Conservation (phyloP, 192 early-diverging fungal species). For the Rhizoclosmatium sp. region DNA sequence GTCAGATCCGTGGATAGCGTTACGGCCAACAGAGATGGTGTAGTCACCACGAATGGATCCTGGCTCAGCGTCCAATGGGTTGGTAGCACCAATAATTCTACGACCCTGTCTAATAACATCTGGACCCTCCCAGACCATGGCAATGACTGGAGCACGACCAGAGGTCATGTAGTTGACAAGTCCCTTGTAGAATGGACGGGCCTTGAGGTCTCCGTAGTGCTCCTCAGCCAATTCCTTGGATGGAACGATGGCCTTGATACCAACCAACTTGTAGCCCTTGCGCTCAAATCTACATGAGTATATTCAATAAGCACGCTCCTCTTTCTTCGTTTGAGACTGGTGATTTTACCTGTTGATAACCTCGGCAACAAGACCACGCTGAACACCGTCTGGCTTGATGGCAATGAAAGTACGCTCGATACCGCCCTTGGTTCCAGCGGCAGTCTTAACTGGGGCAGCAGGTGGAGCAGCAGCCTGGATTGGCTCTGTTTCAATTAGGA, state of each 20-base stretch:
- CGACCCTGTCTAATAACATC: constrained; percentile 90
- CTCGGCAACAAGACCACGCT: constrained; percentile 87
- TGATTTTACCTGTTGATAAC: constrained; percentile 68
- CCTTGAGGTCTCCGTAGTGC: constrained; percentile 57
- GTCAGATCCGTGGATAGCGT: constrained; percentile 90
- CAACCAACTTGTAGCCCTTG: constrained; percentile 88
- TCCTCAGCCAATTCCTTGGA: constrained; percentile 37
- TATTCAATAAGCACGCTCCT: not conserved
- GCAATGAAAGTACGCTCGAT: constrained; percentile 80
- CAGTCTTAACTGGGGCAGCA: constrained; percentile 31
- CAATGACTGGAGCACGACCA: constrained; percentile 79
- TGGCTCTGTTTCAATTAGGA: not conserved
- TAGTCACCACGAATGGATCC: constrained; percentile 92
- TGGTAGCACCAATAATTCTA: constrained; percentile 89
- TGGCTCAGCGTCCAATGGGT: constrained; percentile 84
- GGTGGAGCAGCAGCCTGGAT: constrained; percentile 7
- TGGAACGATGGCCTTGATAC: constrained; percentile 77
- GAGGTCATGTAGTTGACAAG: constrained; percentile 93
- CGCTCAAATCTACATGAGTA: constrained; percentile 37
- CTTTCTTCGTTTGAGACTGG: constrained; percentile 68
- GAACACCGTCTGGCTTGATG: constrained; percentile 84
- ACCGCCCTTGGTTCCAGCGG: constrained; percentile 65
- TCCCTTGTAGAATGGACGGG: constrained; percentile 88
- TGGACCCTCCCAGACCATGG: constrained; percentile 84
- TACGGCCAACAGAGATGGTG: constrained; percentile 63